These are phyloP conservation scores for Grifola frondosa DNA, from an alignment of 1,284 basidiomycete species.

Conservation along the genomic window DNA sequence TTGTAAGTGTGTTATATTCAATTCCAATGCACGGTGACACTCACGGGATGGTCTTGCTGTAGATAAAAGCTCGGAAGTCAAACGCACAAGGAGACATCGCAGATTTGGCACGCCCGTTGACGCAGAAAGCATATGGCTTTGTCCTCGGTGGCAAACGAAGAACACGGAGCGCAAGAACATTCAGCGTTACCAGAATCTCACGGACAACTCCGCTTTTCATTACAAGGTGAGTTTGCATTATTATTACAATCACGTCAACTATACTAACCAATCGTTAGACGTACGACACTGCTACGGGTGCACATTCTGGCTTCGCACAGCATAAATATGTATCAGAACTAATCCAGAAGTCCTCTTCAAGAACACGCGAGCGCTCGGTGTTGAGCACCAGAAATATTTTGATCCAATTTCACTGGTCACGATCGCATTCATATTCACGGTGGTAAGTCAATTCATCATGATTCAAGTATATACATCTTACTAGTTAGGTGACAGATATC, in stretches of 20 bases:
- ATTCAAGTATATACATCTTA: not conserved
- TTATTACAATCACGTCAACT: no score
- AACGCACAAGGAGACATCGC: slow-evolving; percentile 2
- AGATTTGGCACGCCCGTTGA: not conserved
- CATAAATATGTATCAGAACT: not conserved
- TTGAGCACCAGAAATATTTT: not conserved
- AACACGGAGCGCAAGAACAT: not conserved
- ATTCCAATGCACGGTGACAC: no score
- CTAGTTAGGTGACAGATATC: not conserved
- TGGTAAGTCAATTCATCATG: not conserved
- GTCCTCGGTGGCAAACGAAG: not conserved
- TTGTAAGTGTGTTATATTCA: not conserved
- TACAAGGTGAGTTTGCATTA: slow-evolving; percentile 4
- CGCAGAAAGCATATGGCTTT: not conserved
- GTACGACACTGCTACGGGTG: not conserved
- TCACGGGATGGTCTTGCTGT: no score
- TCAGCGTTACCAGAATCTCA: not conserved
- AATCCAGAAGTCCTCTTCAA: not conserved
- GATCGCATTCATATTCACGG: slow-evolving; percentile 2
- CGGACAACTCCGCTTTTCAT: slow-evolving; percentile 1
- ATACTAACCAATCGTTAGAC: not conserved
- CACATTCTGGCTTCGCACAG: not conserved
- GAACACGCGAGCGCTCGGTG: not conserved
- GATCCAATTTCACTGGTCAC: not conserved
- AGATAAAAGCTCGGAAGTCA: slow-evolving; percentile 4